phyloP scores from a whole-genome alignment of 768 basidiomycete genomes.

The Boletus sp. region DNA sequence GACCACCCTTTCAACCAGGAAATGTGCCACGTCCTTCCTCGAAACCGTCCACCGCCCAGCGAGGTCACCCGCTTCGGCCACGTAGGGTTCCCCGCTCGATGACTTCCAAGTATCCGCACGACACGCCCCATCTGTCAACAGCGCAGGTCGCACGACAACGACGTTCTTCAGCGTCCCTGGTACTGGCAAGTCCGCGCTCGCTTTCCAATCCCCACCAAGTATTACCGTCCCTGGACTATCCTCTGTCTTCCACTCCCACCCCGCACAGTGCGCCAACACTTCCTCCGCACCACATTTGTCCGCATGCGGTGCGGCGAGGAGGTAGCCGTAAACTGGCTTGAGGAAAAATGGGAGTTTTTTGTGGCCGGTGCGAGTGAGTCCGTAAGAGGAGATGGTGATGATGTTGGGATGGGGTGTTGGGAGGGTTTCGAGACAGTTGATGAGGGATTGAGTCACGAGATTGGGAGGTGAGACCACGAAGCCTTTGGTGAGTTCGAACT shows the following conservation, averaged over 20 bases:
- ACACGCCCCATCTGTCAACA: conserved; percentile 58
- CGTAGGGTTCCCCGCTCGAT: conserved; percentile 33
- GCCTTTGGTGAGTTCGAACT: conserved; percentile 48
- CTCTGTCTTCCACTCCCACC: conserved; percentile 49
- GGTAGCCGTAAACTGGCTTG: conserved; percentile 46
- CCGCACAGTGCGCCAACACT: conserved; percentile 44
- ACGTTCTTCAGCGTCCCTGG: conserved; percentile 41
- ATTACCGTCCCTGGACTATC: conserved; percentile 41
- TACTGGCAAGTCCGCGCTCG: conserved; percentile 33
- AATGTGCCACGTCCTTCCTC: conserved; percentile 63
- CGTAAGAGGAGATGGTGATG: conserved; percentile 51
- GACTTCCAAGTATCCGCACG: conserved; percentile 12
- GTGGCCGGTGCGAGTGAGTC: conserved; percentile 46
- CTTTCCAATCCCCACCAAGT: conserved; percentile 44
- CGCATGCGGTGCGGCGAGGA: conserved; percentile 45
- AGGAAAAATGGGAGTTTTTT: conserved; percentile 44
- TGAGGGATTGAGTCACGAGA: conserved; percentile 54
- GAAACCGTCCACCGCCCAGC: conserved; percentile 48
- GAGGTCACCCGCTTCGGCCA: conserved; percentile 42
- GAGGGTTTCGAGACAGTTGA: conserved; percentile 55
- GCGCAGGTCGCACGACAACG: conserved; percentile 52
- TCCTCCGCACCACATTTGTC: conserved; percentile 65
- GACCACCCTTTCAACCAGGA: conserved; percentile 47
- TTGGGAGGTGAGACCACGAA: conserved; percentile 47
- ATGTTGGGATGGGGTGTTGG: conserved; percentile 48